Evolutionary conservation across 2,329 filamentous ascomycete species (phyloP).

Genomic region (Aureobasidium pullulans): DNA sequence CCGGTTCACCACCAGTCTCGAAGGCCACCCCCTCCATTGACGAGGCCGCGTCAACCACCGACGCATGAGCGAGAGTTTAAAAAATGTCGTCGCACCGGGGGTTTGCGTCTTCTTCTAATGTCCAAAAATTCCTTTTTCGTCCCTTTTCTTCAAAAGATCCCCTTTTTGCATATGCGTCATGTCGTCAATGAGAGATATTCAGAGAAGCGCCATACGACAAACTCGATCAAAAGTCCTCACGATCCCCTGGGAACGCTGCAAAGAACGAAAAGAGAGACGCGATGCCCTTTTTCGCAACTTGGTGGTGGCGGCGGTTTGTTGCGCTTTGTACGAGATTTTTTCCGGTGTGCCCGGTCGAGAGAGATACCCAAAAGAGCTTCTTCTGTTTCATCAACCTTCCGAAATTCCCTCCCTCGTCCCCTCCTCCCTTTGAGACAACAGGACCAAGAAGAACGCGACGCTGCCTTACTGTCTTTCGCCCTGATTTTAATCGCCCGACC

Average conservation of each 20-base stretch:
- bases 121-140: conserved; percentile 13
- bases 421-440: background rate
- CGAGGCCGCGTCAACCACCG: conserved; percentile 29
- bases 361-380: conserved; percentile 9
- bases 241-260: background rate
- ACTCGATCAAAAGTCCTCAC: background rate
- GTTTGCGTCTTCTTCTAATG: conserved; percentile 11
- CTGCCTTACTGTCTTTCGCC: background rate
- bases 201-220: background rate
- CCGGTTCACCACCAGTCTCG: conserved; percentile 26
- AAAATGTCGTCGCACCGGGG: background rate
- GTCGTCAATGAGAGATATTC: conserved; percentile 7
- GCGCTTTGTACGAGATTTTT: background rate
- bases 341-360: background rate
- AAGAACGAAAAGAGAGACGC: background rate
- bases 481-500: background rate
- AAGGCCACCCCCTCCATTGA: conserved; percentile 29
- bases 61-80: conserved; percentile 22
- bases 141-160: background rate
- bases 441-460: background rate
- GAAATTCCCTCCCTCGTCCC: background rate
- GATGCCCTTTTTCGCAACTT: background rate
- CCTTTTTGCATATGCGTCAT: conserved; percentile 10
- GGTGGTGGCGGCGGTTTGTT: background rate
- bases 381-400: background rate